phyloP scores from a whole-genome alignment of 2,329 filamentous ascomycete species.

The Sporothrix curviconia region DNA sequence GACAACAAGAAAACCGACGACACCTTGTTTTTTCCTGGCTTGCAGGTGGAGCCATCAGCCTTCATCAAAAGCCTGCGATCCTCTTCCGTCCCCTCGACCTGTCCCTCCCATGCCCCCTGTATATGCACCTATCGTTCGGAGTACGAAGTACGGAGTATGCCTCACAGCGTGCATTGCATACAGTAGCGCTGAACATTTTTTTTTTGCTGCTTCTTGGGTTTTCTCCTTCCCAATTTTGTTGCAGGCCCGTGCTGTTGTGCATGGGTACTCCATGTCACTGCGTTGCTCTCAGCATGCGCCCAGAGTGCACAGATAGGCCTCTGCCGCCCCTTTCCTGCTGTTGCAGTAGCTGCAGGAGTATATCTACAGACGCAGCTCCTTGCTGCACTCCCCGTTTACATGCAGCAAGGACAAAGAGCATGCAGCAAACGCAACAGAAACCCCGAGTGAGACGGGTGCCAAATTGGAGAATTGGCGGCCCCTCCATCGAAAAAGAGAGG shows the following conservation, averaged over 20 bases:
- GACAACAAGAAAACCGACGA: too few relatives aligned
- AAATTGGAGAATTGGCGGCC: too few relatives aligned
- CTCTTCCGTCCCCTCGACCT: too few relatives aligned
- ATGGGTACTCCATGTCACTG: slow-evolving; percentile 14
- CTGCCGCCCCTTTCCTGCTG: background rate
- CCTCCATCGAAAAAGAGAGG: background rate
- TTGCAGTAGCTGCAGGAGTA: background rate
- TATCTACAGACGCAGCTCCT: slow-evolving; percentile 5
- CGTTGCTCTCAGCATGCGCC: slow-evolving; percentile 15
- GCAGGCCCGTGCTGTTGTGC: too few relatives aligned
- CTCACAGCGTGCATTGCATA: slow-evolving; percentile 4
- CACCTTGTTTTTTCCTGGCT: too few relatives aligned
- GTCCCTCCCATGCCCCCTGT: background rate
- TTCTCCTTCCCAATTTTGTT: too few relatives aligned
- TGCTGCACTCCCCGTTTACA: slow-evolving; percentile 1
- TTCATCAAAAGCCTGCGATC: too few relatives aligned
- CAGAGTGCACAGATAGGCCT: background rate
- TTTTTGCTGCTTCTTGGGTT: background rate
- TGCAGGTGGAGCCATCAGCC: too few relatives aligned
- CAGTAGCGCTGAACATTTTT: background rate
- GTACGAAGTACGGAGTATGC: too few relatives aligned
- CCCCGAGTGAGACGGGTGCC: too few relatives aligned
- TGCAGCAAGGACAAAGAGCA: background rate
- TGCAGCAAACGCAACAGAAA: too few relatives aligned
- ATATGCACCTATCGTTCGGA: background rate